Evolutionary conservation across 768 basidiomycete species (phyloP), one percentile per base, ranked within the genome.

Genomic region (Xerocomus potaroensis): DNA sequence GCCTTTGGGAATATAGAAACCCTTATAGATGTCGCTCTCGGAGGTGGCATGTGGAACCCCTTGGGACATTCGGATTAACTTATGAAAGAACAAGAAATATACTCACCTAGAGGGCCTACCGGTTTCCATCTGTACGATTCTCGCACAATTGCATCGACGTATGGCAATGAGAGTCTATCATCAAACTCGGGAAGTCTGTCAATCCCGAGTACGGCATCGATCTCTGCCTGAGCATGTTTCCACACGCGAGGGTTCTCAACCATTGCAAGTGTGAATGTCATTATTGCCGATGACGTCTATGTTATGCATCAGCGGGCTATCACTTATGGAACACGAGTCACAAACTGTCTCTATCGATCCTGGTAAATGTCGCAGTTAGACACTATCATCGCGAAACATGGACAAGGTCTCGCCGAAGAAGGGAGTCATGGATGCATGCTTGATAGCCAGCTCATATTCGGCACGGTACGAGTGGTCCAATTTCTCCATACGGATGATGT

Each of bases 1-100:
- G 34, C 79, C 79, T 45, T 69, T 67, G 2, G 80, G 80, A 32
- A 82, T 81, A 8, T 75, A 60, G 48, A 74, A 76, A 12, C 72
- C 69, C 19, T 65, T 56, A 48, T 74, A 75, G 15, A 64, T 47
- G 33, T 75, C 72, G 42, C 69, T 69, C 27, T 59, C 50, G 0
- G 68, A 70, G 1, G 48, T n/a, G 9, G 49, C 39, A 39, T 68
- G 67, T 3, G 63, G 56, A 11, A 45, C 9, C 6, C 24, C 34
- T 45, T 43, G 19, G 12, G 16, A 63, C 1, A 10, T 21, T 31
- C 0, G 1, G 3, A 8, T 15, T 9, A 8, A 18, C 16, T 1
- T 2, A 16, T 8, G 8, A 5, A 8, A 9, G 8, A 34, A 34
- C 6, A 18, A 18, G 8, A 8, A 34, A 34, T 1, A 18, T 15